Conservation (phyloP, 768 basidiomycete species). For the Chalciporus pseudorubinellus region DNA sequence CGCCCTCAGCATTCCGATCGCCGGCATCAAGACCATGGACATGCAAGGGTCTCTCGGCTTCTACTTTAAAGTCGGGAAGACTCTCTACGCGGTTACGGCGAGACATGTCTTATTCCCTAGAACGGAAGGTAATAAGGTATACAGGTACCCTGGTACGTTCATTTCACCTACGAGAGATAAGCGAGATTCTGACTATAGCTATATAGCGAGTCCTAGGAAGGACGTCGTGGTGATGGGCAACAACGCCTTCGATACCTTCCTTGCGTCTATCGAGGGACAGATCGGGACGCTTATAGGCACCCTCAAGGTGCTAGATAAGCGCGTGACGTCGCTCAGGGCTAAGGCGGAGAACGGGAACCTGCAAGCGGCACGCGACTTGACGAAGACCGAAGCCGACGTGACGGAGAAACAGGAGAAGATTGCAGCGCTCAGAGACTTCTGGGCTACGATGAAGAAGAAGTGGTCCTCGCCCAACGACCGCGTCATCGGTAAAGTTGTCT, state of each 20-base stretch:
- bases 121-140: conserved; percentile 9
- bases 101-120: neutral
- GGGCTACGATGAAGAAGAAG: neutral
- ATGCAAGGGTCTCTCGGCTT: conserved; percentile 39
- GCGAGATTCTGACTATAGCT: too few species aligned
- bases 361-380: neutral
- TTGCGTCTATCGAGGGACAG: conserved; percentile 32
- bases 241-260: conserved; percentile 28
- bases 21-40: conserved; percentile 28
- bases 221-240: conserved; percentile 38
- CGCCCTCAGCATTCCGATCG: conserved; percentile 37
- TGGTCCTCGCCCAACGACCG: neutral
- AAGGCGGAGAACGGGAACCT: neutral
- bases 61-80: conserved; percentile 28
- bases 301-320: neutral
- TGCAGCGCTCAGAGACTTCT: neutral
- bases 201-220: conserved; percentile 32
- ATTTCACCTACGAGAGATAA: too few species aligned
- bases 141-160: conserved; percentile 29
- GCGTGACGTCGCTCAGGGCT: neutral
- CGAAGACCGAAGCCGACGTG: neutral
- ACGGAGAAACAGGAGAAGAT: too few species aligned
- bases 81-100: neutral
- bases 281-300: too few species aligned
- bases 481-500: neutral